Evolutionary conservation across 495 filamentous ascomycete species (phyloP).

Genomic region (Penicillium dipodomyicola): DNA sequence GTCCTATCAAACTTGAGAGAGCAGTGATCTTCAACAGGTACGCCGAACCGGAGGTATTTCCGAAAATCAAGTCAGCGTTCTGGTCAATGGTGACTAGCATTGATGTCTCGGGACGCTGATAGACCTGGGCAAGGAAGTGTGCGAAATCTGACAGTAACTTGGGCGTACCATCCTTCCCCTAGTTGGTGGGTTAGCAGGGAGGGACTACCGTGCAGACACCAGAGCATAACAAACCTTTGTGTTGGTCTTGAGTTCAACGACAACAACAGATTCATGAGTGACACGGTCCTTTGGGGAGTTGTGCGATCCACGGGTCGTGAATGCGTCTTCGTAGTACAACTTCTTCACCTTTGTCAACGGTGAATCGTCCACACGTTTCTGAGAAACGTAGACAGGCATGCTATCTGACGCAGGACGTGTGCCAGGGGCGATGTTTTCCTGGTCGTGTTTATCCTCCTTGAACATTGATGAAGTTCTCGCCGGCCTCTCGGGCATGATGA

Average conservation of each 20-base stretch:
- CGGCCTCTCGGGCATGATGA: conserved; percentile 11
- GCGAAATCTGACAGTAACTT: conserved; percentile 68
- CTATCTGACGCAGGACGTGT: conserved; percentile 14
- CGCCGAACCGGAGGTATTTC: conserved; percentile 69
- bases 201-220: neutral
- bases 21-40: conserved; percentile 78
- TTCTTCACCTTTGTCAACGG: conserved; percentile 36
- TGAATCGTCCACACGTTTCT: conserved; percentile 19
- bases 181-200: conserved; percentile 1
- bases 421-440: conserved; percentile 21
- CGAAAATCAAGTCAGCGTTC: conserved; percentile 72
- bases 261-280: conserved; percentile 64
- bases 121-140: conserved; percentile 67
- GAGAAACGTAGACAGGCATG: conserved; percentile 12
- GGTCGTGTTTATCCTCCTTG: conserved; percentile 27
- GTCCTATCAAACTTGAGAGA: conserved; percentile 63
- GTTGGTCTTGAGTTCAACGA: conserved; percentile 83
- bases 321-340: conserved; percentile 61
- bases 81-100: conserved; percentile 73
- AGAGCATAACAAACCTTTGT: conserved; percentile 57
- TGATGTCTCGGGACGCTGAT: conserved; percentile 64
- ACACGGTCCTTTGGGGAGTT: conserved; percentile 57
- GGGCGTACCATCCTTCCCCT: conserved; percentile 38
- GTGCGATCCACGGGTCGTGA: conserved; percentile 51
- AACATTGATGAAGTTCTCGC: conserved; percentile 24